Conservation (phyloP, 2,329 filamentous ascomycete species). For the Hypocreales sp. region DNA sequence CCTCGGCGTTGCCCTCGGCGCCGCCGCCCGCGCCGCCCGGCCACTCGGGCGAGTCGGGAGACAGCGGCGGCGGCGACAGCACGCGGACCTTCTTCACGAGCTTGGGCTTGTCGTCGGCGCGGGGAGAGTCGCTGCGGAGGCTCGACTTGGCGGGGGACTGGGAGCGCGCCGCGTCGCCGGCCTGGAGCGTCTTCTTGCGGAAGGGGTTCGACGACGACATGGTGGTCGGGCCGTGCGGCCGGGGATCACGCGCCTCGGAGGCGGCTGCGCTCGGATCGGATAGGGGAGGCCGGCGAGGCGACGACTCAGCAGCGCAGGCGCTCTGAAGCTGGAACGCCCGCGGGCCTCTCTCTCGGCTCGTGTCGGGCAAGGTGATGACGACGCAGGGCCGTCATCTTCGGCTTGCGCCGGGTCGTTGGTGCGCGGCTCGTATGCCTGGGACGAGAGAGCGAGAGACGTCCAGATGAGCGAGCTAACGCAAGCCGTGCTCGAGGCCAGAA, state of each 20-base stretch:
- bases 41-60: constrained; percentile 32
- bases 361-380: neutral
- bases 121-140: constrained; percentile 4
- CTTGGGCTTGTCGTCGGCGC: constrained; percentile 23
- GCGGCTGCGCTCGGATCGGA: too few relatives aligned
- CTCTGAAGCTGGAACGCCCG: too few relatives aligned
- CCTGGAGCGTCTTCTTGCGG: constrained; percentile 7
- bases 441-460: neutral
- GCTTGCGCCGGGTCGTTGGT: too few relatives aligned
- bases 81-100: constrained; percentile 53
- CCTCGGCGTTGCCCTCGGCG: neutral
- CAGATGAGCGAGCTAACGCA: too few relatives aligned
- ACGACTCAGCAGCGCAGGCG: too few relatives aligned
- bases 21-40: constrained; percentile 2
- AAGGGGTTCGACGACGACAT: constrained; percentile 12
- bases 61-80: constrained; percentile 46
- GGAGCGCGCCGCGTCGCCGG: constrained; percentile 6
- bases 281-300: too few relatives aligned
- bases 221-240: too few relatives aligned
- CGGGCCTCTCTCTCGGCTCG: too few relatives aligned
- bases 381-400: constrained; percentile 2
- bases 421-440: too few relatives aligned
- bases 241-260: too few relatives aligned
- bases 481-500: too few relatives aligned
- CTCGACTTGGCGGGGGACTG: constrained; percentile 7